Evolutionary conservation across 192 early-diverging fungal species (phyloP), one percentile per base, ranked within the genome.

Genomic region (Glomus cerebriforme): DNA sequence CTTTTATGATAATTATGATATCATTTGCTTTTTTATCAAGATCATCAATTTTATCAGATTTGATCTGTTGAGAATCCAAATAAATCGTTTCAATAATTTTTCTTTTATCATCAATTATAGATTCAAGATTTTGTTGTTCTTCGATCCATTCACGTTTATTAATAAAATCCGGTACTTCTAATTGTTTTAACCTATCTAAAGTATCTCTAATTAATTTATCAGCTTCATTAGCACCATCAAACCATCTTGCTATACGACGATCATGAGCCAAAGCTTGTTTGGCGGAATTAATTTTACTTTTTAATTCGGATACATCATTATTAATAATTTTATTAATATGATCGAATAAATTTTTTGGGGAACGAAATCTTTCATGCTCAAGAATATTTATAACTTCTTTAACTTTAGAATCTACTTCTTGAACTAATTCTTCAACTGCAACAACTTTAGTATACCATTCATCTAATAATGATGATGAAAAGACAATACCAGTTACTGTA

Each of bases 371-470:
- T 49, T 32, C 37, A 67, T 78, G 76, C 7, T 26, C 1, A 34
- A 26, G 12, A 12, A 67, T n/a, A 32, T 45, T 35, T 54, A 29
- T 27, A 54, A 78, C 26, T 29, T 78, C 76, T 37, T 78, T 64
- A 13, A 78, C 65, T 49, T 78, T 78, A 2, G 19, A 39, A 54
- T 13, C 13, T 12, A 78, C 76, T 34, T 66, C 45, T 19, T 47
- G 64, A 54, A 67, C 63, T 8, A 68, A n/a, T 67, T 78, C 76
- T 54, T 78, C 76, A 7, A 54, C 65, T 1, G 62, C 76, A 15
- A 78, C 59, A 64, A 78, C 64, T 17, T 65, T 78, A 5, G 76
- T 78, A 37, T 78, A 78, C 76, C 76, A 78, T 66, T 78, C 76
- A 54, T 78, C 76, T 45, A 78, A 67, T 32, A 67, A 29, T 5